A percentile compares a stretch with the other conserved stretches of the same genome.
phyloP scores from a whole-genome alignment of 805 yeast species.

The Starmera dryadoides region DNA sequence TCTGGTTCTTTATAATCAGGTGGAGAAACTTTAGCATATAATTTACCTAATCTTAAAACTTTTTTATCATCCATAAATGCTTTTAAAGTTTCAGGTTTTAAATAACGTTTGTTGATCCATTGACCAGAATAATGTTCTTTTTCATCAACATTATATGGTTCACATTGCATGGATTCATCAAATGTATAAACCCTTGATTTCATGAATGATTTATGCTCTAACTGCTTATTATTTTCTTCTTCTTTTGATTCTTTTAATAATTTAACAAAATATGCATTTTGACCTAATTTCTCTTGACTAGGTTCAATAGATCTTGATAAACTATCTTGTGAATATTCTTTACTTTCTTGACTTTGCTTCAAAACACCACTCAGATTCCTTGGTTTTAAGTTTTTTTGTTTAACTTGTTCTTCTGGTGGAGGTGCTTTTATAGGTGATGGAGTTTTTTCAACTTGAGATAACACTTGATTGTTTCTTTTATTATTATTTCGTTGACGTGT shows the following conservation, averaged over 20 bases:
- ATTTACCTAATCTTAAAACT: constrained; percentile 47
- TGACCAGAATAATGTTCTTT: constrained; percentile 40
- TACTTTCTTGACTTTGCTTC: not conserved
- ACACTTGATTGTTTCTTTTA: not conserved
- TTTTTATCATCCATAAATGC: constrained; percentile 40
- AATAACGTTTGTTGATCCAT: constrained; percentile 37
- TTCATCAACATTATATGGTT: constrained; percentile 30
- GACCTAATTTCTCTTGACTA: constrained; percentile 2
- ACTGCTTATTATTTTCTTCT: constrained; percentile 16
- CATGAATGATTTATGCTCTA: constrained; percentile 20
- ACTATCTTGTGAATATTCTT: not conserved
- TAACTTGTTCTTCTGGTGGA: constrained; percentile 3
- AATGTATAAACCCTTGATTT: constrained; percentile 33
- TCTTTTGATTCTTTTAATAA: constrained; percentile 19
- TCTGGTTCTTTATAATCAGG: constrained; percentile 65
- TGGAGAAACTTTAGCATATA: constrained; percentile 58
- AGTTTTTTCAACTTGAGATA: constrained; percentile 1
- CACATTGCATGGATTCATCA: constrained; percentile 18
- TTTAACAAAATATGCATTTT: constrained; percentile 25
- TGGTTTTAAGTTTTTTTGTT: not conserved
- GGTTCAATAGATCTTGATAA: not conserved
- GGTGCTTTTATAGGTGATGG: constrained; percentile 1
- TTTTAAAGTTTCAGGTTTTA: constrained; percentile 29
- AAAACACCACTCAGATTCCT: not conserved
- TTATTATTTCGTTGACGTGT: not conserved